Conservation (phyloP, 1,284 basidiomycete genomes). For the Malassezia obtusa region DNA sequence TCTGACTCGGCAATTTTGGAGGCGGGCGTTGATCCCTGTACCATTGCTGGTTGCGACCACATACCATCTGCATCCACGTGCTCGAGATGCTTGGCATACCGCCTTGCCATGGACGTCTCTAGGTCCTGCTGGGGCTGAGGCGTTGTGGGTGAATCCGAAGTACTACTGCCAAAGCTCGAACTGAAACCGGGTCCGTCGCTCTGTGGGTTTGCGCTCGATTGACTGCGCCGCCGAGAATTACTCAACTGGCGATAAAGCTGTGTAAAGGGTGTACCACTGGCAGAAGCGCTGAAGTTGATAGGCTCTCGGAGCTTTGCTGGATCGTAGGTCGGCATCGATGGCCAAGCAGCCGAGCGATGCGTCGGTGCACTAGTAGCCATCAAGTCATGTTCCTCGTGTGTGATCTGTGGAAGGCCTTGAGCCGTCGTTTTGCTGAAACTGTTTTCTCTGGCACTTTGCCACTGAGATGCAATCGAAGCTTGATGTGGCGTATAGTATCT, state of each 20-base stretch:
- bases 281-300: not conserved
- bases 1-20: not conserved
- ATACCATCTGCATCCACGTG: slow-evolving; percentile 7
- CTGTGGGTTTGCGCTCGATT: not conserved
- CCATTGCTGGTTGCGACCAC: not conserved
- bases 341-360: not conserved
- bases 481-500: not conserved
- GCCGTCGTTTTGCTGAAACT: not conserved
- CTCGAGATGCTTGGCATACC: not conserved
- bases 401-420: not conserved
- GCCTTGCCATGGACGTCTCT: not conserved
- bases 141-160: not conserved
- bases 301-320: not conserved
- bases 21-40: not conserved
- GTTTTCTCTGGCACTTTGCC: not conserved
- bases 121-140: not conserved
- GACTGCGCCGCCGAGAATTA: not conserved
- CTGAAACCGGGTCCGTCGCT: not conserved
- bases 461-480: not conserved
- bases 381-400: not conserved
- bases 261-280: not conserved
- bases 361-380: not conserved
- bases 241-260: slow-evolving; percentile 2
- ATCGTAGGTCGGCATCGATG: not conserved
- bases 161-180: not conserved